These are phyloP conservation scores for Whalleya microplaca DNA, from an alignment of 2,329 filamentous ascomycete species.

Conservation along the genomic window DNA sequence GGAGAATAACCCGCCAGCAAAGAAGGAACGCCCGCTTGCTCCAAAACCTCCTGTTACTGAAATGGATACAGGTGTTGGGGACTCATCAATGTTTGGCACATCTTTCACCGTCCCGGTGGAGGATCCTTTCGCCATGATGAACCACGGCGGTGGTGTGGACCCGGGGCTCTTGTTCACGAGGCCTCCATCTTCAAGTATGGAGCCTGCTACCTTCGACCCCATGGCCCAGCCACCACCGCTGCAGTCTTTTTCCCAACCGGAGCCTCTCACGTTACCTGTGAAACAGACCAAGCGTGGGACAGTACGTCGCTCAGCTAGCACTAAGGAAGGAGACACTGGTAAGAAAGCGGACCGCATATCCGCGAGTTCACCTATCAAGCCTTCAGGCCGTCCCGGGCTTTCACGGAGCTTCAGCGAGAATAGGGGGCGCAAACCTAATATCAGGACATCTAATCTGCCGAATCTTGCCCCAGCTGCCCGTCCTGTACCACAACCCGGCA, in stretches of 20 bases:
- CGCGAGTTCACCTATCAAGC: slow-evolving; percentile 57
- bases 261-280: slow-evolving; percentile 32
- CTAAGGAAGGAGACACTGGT: slow-evolving; percentile 46
- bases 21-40: slow-evolving; percentile 52
- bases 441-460: slow-evolving; percentile 46
- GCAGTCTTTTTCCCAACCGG: slow-evolving; percentile 33
- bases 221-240: slow-evolving; percentile 33
- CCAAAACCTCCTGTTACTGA: slow-evolving; percentile 51
- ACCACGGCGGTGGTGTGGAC: slow-evolving; percentile 55
- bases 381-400: slow-evolving; percentile 51
- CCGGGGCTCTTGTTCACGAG: slow-evolving; percentile 62
- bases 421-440: slow-evolving; percentile 48
- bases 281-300: slow-evolving; percentile 40
- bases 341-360: slow-evolving; percentile 47
- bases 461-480: slow-evolving; percentile 51
- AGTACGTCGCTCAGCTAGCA: slow-evolving; percentile 50
- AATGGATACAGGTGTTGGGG: slow-evolving; percentile 43
- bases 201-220: slow-evolving; percentile 42
- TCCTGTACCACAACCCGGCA: slow-evolving; percentile 35
- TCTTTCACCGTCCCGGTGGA: slow-evolving; percentile 51
- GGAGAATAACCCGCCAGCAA: slow-evolving; percentile 42
- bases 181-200: slow-evolving; percentile 52
- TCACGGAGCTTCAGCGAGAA: slow-evolving; percentile 60
- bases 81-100: slow-evolving; percentile 44
- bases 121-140: slow-evolving; percentile 55